Evolutionary conservation across 2,329 filamentous ascomycete species (phyloP).

Genomic region (Blastomyces emzantsi): DNA sequence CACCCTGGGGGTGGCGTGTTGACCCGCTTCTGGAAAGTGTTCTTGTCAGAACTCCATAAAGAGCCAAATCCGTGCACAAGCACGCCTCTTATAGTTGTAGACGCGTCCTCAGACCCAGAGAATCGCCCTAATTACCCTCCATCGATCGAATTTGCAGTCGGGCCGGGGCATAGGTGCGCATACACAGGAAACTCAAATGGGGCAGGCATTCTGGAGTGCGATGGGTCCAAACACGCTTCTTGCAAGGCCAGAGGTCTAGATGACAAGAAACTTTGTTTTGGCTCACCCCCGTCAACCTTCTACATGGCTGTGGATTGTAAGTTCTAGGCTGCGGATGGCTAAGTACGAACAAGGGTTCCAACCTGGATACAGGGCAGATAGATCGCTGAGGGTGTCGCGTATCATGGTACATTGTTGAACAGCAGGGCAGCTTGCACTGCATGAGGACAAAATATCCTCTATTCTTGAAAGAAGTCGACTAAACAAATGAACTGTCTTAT

Average conservation of each 20-base stretch:
- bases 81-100: not conserved
- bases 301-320: not conserved
- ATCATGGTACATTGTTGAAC: too few species aligned
- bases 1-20: not conserved
- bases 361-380: too few species aligned
- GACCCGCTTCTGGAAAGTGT: slow-evolving; percentile 7
- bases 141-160: not conserved
- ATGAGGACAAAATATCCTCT: too few species aligned
- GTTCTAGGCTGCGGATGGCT: not conserved
- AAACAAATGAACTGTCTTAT: too few species aligned
- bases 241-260: not conserved
- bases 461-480: too few species aligned
- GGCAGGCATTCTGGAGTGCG: not conserved
- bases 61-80: not conserved
- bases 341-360: not conserved
- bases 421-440: too few species aligned
- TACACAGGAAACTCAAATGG: not conserved
- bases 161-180: not conserved
- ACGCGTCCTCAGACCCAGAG: not conserved
- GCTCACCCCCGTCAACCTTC: not conserved
- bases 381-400: too few species aligned
- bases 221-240: not conserved
- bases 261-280: not conserved
- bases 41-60: not conserved
- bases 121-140: not conserved